These are phyloP conservation scores for Pythium apleroticum DNA, from an alignment of 352 stramenopile genomes.

Conservation along the genomic window DNA sequence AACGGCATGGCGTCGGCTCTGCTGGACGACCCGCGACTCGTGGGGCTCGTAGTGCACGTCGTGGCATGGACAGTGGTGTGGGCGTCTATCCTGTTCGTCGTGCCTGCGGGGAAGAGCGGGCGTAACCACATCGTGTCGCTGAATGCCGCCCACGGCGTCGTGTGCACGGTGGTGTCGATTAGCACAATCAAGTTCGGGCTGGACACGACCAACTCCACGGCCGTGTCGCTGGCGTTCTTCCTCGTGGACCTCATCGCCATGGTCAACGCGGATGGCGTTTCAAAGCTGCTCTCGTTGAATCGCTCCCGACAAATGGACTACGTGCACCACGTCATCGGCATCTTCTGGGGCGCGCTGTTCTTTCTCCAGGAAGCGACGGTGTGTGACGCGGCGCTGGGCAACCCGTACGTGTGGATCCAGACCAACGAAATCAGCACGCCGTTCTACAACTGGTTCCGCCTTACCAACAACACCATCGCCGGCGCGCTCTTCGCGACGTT, in stretches of 20 bases:
- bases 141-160: slow-evolving; percentile 64
- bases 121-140: slow-evolving; percentile 71
- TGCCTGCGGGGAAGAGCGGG: slow-evolving; percentile 39
- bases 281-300: slow-evolving; percentile 35
- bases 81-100: slow-evolving; percentile 43
- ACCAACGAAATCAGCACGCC: slow-evolving; percentile 80
- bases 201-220: slow-evolving; percentile 59
- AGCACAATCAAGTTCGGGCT: slow-evolving; percentile 41
- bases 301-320: slow-evolving; percentile 72
- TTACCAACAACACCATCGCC: slow-evolving; percentile 56
- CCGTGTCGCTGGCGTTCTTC: slow-evolving; percentile 66
- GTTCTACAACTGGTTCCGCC: slow-evolving; percentile 83
- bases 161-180: slow-evolving; percentile 50
- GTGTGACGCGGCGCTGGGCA: slow-evolving; percentile 51
- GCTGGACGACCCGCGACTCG: slow-evolving; percentile 34
- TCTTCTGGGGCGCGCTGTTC: slow-evolving; percentile 63
- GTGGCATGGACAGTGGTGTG: slow-evolving; percentile 51
- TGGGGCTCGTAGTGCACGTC: slow-evolving; percentile 33
- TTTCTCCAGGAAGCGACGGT: slow-evolving; percentile 60
- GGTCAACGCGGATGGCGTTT: slow-evolving; percentile 48
- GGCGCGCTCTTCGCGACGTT: slow-evolving; percentile 53
- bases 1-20: neutral
- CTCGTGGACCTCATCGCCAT: slow-evolving; percentile 70
- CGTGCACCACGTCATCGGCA: slow-evolving; percentile 58
- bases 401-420: slow-evolving; percentile 83